Conservation (phyloP, 306 rosid species). For the Trifolium fragiferum region DNA sequence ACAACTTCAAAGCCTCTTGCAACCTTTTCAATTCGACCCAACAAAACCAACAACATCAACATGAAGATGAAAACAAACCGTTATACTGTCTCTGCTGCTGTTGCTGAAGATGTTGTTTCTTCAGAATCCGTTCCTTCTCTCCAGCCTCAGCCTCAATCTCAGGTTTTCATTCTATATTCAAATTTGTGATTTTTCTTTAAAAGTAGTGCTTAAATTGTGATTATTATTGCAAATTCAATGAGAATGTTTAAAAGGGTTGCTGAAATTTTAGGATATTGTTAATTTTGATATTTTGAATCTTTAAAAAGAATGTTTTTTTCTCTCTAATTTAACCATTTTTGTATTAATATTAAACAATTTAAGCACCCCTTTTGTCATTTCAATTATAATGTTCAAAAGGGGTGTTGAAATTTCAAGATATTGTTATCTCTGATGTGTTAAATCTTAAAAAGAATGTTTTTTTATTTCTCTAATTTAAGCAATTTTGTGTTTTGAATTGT, state of each 20-base stretch:
- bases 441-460: neutral
- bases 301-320: neutral
- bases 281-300: neutral
- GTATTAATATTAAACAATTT: neutral
- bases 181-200: neutral
- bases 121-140: conserved; percentile 36
- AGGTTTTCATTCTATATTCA: neutral
- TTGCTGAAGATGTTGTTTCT: conserved; percentile 50
- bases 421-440: neutral
- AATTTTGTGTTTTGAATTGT: too few relatives aligned
- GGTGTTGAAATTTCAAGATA: conserved; percentile 9
- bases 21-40: conserved; percentile 32
- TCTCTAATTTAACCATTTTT: neutral
- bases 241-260: conserved; percentile 6
- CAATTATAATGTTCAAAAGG: conserved; percentile 2
- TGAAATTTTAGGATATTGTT: conserved; percentile 10
- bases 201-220: neutral
- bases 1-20: conserved; percentile 43
- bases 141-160: conserved; percentile 47
- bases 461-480: neutral
- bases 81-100: conserved; percentile 39
- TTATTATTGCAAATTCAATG: neutral
- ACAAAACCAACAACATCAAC: conserved; percentile 15
- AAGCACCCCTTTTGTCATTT: conserved; percentile 5
- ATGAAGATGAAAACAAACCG: conserved; percentile 20